phyloP scores from a whole-genome alignment of 1,284 basidiomycete genomes.

The Sparassis latifolia region DNA sequence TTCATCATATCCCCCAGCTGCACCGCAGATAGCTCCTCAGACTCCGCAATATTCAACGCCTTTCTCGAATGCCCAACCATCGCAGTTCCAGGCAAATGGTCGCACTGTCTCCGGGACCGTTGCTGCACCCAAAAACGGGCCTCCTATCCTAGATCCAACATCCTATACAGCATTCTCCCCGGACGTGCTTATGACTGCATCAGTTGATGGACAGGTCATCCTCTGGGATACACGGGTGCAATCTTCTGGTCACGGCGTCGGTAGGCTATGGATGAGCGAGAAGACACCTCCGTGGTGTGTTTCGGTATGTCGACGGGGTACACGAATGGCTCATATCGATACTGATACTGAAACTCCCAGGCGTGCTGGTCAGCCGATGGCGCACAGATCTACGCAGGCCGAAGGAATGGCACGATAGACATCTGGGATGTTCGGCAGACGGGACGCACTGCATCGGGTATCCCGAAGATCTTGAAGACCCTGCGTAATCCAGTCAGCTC shows the following conservation, averaged over 20 bases:
- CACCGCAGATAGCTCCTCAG: not conserved
- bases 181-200: constrained; percentile 84
- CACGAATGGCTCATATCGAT: not conserved
- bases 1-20: not conserved
- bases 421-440: constrained; percentile 88
- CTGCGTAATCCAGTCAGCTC: constrained; percentile 85
- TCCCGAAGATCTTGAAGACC: constrained; percentile 73
- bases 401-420: constrained; percentile 88
- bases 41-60: not conserved
- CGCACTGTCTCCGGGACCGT: constrained; percentile 1
- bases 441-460: constrained; percentile 40
- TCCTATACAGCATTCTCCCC: constrained; percentile 66
- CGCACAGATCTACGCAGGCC: constrained; percentile 83
- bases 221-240: constrained; percentile 84
- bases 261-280: constrained; percentile 80
- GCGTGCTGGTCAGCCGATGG: constrained; percentile 94
- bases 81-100: constrained; percentile 1
- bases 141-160: constrained; percentile 58
- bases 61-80: not conserved
- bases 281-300: constrained; percentile 96
- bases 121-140: constrained; percentile 57
- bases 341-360: constrained; percentile 33
- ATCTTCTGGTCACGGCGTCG: constrained; percentile 63
- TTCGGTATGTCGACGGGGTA: constrained; percentile 50
- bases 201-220: constrained; percentile 89